phyloP scores from a whole-genome alignment of 345 rosid genomes.

The Citrus inodora region DNA sequence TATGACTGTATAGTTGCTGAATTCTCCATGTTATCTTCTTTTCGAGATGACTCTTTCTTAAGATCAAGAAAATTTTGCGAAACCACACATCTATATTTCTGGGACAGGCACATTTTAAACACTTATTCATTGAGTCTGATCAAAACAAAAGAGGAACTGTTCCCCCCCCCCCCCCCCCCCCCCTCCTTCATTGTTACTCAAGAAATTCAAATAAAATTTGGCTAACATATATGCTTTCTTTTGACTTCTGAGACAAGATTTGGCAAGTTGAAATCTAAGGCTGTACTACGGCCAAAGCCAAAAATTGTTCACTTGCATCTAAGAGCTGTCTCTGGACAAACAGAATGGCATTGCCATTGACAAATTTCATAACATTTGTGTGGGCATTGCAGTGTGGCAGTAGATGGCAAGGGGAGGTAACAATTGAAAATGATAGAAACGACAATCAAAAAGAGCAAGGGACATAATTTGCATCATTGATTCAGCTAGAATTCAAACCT shows the following conservation, averaged over 20 bases:
- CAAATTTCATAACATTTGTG: background rate
- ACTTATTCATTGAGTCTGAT: background rate
- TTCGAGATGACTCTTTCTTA: background rate
- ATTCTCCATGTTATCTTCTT: background rate
- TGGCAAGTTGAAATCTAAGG: background rate
- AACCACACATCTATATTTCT: background rate
- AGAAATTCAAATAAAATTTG: background rate
- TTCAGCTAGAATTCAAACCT: slow-evolving; percentile 43
- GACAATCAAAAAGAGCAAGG: background rate
- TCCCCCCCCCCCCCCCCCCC: background rate
- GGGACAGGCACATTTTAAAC: background rate
- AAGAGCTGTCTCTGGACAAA: background rate
- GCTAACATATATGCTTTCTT: background rate
- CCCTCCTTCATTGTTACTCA: background rate
- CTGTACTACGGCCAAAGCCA: background rate
- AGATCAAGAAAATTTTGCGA: background rate
- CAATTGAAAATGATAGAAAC: background rate
- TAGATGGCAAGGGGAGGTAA: background rate
- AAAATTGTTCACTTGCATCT: background rate
- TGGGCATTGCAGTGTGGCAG: background rate
- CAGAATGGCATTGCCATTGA: background rate
- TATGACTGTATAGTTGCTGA: background rate
- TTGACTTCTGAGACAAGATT: background rate
- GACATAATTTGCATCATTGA: background rate
- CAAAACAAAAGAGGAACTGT: background rate